Evolutionary conservation across 306 rosid genomes (phyloP).

Genomic region (Pyrus bretschneideri): DNA sequence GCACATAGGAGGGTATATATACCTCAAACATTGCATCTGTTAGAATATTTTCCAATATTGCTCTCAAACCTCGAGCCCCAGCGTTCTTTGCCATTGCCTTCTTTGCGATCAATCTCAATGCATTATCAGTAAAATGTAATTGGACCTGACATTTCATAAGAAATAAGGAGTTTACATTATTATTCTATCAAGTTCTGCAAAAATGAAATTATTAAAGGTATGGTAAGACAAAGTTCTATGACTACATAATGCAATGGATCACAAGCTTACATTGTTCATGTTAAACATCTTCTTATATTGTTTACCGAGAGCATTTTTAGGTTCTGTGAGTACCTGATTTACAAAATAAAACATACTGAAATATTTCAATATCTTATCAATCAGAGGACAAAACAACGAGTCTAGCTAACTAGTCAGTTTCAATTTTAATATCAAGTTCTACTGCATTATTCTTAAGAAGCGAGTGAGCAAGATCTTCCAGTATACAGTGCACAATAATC

Average conservation of each 20-base stretch:
- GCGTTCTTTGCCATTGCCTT: conserved; percentile 67
- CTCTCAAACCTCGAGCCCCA: conserved; percentile 70
- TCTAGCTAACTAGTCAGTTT: neutral
- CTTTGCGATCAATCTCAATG: conserved; percentile 57
- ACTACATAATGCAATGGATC: conserved; percentile 7
- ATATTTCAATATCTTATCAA: conserved; percentile 1
- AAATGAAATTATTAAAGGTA: neutral
- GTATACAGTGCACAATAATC: neutral
- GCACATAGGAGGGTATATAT: neutral
- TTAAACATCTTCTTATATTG: conserved; percentile 68
- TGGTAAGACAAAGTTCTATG: neutral
- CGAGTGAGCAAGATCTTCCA: neutral
- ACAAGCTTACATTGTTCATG: conserved; percentile 53
- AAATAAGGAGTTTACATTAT: conserved; percentile 3
- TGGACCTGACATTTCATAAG: conserved; percentile 39
- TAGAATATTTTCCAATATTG: conserved; percentile 56
- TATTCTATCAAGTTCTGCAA: neutral
- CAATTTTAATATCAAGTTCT: neutral
- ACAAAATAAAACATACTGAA: conserved; percentile 2
- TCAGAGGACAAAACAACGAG: neutral
- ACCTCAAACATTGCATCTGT: conserved; percentile 80
- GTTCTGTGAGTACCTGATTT: conserved; percentile 53
- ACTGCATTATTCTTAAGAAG: neutral
- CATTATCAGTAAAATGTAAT: conserved; percentile 48
- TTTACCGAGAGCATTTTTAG: conserved; percentile 64